Evolutionary conservation across 305 asterid species (phyloP).

Genomic region (Solanum hybrid): DNA sequence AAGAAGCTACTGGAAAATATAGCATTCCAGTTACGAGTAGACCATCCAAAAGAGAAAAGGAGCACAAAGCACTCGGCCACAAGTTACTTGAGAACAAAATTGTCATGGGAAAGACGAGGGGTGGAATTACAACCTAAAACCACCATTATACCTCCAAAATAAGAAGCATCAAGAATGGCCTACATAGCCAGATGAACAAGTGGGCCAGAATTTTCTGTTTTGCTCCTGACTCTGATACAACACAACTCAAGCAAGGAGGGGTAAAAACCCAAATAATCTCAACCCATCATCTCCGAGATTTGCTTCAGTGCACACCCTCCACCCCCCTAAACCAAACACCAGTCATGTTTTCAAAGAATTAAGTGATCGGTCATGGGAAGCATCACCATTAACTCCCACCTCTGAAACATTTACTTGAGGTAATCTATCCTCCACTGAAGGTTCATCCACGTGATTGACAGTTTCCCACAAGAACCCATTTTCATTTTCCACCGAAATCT

Average conservation of each 20-base stretch:
- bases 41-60: background rate
- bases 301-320: conserved; percentile 13
- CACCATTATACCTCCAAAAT: conserved; percentile 38
- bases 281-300: conserved; percentile 20
- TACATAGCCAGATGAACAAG: conserved; percentile 21
- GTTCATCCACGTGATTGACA: conserved; percentile 48
- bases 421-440: conserved; percentile 42
- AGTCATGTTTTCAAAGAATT: conserved; percentile 19
- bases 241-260: conserved; percentile 25
- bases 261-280: conserved; percentile 24
- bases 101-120: conserved; percentile 7
- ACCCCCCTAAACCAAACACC: conserved; percentile 30
- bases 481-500: conserved; percentile 35
- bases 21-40: background rate
- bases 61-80: background rate
- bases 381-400: conserved; percentile 34
- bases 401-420: conserved; percentile 37
- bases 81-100: background rate
- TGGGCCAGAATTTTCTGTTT: conserved; percentile 29
- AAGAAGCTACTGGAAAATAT: background rate
- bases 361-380: conserved; percentile 36
- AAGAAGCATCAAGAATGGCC: conserved; percentile 20
- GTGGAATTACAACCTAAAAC: conserved; percentile 15
- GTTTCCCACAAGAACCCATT: conserved; percentile 78
- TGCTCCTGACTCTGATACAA: conserved; percentile 28